phyloP scores from a whole-genome alignment of 2,329 filamentous ascomycete genomes.

The Trichoderma aggressivum region DNA sequence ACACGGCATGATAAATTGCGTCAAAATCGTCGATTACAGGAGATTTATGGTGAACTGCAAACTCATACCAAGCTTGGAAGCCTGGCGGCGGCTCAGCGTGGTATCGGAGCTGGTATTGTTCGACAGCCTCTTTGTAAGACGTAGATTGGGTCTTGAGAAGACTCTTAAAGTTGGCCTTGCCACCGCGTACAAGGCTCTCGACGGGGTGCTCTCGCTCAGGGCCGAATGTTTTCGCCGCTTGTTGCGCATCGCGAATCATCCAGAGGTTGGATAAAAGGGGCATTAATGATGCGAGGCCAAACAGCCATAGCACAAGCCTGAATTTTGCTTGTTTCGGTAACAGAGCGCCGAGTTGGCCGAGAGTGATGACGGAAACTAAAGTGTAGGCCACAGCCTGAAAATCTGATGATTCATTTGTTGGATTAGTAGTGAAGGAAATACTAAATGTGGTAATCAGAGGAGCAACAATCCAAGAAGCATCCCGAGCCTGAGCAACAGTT shows the following conservation, averaged over 20 bases:
- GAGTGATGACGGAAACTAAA: conserved; percentile 28
- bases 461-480: conserved; percentile 33
- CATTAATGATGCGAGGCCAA: conserved; percentile 30
- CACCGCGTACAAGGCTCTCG: conserved; percentile 30
- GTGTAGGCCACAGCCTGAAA: conserved; percentile 28
- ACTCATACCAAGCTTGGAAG: conserved; percentile 78
- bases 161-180: conserved; percentile 30
- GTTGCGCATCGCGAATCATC: conserved; percentile 24
- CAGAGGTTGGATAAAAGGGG: conserved; percentile 31
- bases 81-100: conserved; percentile 68
- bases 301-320: conserved; percentile 29
- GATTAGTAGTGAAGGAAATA: conserved; percentile 30
- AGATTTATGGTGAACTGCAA: conserved; percentile 59
- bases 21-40: conserved; percentile 71
- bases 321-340: conserved; percentile 32
- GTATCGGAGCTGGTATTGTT: conserved; percentile 44
- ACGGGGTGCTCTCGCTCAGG: conserved; percentile 33
- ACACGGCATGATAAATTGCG: conserved; percentile 37
- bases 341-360: conserved; percentile 32
- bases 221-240: conserved; percentile 16
- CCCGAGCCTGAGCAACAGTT: conserved; percentile 25
- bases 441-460: conserved; percentile 32
- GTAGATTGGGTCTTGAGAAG: conserved; percentile 38
- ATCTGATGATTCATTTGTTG: conserved; percentile 29
- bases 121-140: conserved; percentile 36